Evolutionary conservation across 1,139 yeast species (phyloP).

Genomic region (Kluyveromyces marxianus): DNA sequence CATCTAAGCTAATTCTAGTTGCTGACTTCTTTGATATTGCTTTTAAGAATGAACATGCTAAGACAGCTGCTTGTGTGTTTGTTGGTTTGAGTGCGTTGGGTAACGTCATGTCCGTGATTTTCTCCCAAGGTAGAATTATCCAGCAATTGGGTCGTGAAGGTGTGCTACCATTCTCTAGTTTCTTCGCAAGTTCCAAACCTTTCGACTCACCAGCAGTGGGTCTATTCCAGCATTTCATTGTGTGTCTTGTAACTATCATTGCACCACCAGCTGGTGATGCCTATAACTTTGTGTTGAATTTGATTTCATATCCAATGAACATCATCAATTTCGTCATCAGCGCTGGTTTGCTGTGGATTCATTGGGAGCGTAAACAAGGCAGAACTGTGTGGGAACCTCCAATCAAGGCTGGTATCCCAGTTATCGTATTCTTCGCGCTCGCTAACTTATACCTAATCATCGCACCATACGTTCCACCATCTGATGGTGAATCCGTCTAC

Average conservation of each 20-base stretch:
- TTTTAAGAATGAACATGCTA: conserved; percentile 56
- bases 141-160: conserved; percentile 71
- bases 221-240: conserved; percentile 45
- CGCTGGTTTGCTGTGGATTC: conserved; percentile 61
- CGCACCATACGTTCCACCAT: conserved; percentile 80
- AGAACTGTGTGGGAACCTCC: conserved; percentile 65
- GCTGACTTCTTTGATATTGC: conserved; percentile 66
- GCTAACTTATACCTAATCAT: conserved; percentile 64
- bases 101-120: conserved; percentile 69
- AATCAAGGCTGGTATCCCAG: conserved; percentile 57
- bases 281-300: conserved; percentile 63
- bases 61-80: conserved; percentile 59
- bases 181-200: conserved; percentile 49
- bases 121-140: conserved; percentile 70
- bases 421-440: conserved; percentile 55
- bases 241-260: conserved; percentile 46
- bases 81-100: conserved; percentile 74
- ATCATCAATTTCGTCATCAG: conserved; percentile 67
- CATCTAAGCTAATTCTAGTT: conserved; percentile 65
- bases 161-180: conserved; percentile 56
- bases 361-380: conserved; percentile 49
- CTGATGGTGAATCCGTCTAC: conserved; percentile 59
- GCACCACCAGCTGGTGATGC: conserved; percentile 75
- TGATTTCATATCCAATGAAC: conserved; percentile 71
- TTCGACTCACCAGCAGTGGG: conserved; percentile 43